A percentile compares a stretch with the other conserved stretches of the same genome.
Conservation (phyloP, 345 rosid genomes). For the Sonneratia caseolaris region DNA sequence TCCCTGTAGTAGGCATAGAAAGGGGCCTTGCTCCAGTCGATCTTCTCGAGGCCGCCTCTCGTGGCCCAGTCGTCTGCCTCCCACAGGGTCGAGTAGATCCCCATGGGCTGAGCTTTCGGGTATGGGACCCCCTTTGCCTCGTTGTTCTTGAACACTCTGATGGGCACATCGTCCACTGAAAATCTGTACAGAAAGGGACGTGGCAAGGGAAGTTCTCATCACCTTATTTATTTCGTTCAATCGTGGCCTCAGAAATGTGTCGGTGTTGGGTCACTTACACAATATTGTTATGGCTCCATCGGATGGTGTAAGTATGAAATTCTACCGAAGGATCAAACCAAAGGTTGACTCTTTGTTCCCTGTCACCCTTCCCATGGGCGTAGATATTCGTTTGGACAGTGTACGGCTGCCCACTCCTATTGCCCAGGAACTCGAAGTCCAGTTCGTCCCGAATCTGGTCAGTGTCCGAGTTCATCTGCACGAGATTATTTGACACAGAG, state of each 20-base stretch:
- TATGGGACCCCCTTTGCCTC: constrained; percentile 53
- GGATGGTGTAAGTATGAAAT: constrained; percentile 57
- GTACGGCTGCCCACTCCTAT: constrained; percentile 76
- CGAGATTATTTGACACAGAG: background rate
- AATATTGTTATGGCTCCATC: constrained; percentile 68
- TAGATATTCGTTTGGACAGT: constrained; percentile 86
- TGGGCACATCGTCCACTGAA: constrained; percentile 68
- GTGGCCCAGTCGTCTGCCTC: constrained; percentile 99
- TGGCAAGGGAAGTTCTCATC: background rate
- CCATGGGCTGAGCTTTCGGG: constrained; percentile 79
- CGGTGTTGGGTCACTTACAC: constrained; percentile 36
- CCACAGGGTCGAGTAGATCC: constrained; percentile 86
- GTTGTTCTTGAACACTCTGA: constrained; percentile 83
- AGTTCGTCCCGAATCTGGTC: constrained; percentile 57
- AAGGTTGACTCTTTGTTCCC: constrained; percentile 81
- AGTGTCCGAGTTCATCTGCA: constrained; percentile 81
- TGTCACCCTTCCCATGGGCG: constrained; percentile 87
- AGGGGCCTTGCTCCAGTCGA: constrained; percentile 85
- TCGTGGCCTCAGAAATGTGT: background rate
- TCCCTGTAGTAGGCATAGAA: constrained; percentile 75
- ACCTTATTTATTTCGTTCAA: background rate
- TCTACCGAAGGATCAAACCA: constrained; percentile 88
- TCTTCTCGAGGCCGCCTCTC: constrained; percentile 89
- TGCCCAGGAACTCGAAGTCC: constrained; percentile 92
- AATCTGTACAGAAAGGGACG: constrained; percentile 28